A percentile compares a stretch with the other conserved stretches of the same genome.
Evolutionary conservation across 2,329 filamentous ascomycete genomes (phyloP).

Genomic region (Neonectria punicea): DNA sequence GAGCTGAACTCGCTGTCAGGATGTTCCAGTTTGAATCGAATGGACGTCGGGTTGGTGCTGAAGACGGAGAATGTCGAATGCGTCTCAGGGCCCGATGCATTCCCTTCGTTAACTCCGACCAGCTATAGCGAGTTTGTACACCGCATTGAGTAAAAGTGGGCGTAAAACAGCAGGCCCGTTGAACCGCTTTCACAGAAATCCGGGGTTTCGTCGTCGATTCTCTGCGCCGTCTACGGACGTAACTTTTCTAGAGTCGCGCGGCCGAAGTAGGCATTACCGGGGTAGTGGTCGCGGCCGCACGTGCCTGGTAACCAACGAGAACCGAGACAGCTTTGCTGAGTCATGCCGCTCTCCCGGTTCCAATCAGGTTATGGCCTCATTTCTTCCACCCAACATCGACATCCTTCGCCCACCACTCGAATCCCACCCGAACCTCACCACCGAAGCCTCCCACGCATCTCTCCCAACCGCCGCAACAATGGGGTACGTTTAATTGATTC

Average conservation of each 20-base stretch:
- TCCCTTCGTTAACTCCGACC: constrained; percentile 36
- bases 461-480: constrained; percentile 49
- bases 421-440: constrained; percentile 38
- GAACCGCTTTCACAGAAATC: constrained; percentile 1
- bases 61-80: constrained; percentile 28
- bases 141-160: constrained; percentile 33
- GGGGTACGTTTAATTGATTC: constrained; percentile 51
- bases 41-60: constrained; percentile 31
- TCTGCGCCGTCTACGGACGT: not conserved
- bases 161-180: constrained; percentile 16
- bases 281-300: constrained; percentile 21
- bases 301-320: constrained; percentile 39
- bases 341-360: constrained; percentile 45
- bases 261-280: constrained; percentile 15
- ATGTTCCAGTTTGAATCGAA: constrained; percentile 21
- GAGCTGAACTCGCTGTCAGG: constrained; percentile 12
- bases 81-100: constrained; percentile 45
- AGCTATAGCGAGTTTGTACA: constrained; percentile 32
- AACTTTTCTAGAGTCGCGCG: constrained; percentile 30
- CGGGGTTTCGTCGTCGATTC: not conserved
- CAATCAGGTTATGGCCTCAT: constrained; percentile 54
- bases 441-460: constrained; percentile 37
- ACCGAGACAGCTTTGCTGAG: constrained; percentile 45
- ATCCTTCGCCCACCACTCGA: constrained; percentile 43
- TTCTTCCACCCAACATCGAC: constrained; percentile 47